These are phyloP conservation scores for Umbelopsis sp. DNA, from an alignment of 192 early-diverging fungal genomes.

Conservation along the genomic window DNA sequence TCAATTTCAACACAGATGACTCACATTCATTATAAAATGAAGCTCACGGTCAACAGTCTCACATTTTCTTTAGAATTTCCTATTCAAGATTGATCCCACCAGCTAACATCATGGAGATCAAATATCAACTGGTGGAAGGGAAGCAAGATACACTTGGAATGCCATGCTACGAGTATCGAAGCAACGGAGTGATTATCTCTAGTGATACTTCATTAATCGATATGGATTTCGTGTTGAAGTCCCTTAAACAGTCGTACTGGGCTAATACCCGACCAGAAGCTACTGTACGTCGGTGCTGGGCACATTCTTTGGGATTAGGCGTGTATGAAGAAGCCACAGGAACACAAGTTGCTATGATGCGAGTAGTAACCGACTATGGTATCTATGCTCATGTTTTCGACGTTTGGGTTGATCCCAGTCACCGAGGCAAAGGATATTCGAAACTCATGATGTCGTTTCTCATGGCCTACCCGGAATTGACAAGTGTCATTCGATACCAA, in stretches of 20 bases:
- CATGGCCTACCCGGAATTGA: not conserved
- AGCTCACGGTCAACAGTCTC: not conserved
- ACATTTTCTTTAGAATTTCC: too few relatives aligned
- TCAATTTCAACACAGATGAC: not conserved
- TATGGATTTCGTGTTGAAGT: not conserved
- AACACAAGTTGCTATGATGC: slow-evolving; percentile 4
- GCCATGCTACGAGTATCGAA: slow-evolving; percentile 1
- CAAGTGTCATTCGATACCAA: not conserved
- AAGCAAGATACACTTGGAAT: not conserved
- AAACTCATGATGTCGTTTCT: not conserved
- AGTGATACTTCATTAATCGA: not conserved
- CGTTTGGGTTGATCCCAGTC: slow-evolving; percentile 1
- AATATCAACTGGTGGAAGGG: not conserved
- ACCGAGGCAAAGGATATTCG: slow-evolving; percentile 1
- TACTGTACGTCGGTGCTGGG: not conserved
- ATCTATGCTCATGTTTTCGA: not conserved
- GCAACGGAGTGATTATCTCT: not conserved
- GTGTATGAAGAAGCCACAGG: not conserved
- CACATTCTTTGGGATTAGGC: not conserved
- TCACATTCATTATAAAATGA: not conserved
- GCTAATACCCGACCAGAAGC: not conserved
- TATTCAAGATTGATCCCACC: not conserved
- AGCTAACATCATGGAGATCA: not conserved
- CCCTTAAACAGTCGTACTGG: not conserved
- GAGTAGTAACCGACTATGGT: not conserved